phyloP scores from a whole-genome alignment of 768 basidiomycete genomes.

The Serendipita indica region DNA sequence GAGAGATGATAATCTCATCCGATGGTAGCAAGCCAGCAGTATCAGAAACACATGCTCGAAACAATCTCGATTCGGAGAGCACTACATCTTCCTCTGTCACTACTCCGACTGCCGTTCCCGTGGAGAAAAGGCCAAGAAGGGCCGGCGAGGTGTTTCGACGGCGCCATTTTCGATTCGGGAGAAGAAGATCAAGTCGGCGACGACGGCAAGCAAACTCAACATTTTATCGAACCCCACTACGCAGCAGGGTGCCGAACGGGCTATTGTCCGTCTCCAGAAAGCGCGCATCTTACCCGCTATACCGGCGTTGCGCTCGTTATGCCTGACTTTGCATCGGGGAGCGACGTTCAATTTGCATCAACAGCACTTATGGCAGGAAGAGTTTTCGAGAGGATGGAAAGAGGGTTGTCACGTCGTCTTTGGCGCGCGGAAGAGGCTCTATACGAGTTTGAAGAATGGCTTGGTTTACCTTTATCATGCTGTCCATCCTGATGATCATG shows the following conservation, averaged over 20 bases:
- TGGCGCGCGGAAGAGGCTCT: conserved; percentile 33
- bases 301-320: conserved; percentile 36
- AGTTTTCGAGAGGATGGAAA: conserved; percentile 49
- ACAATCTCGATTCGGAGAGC: background rate
- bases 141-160: conserved; percentile 48
- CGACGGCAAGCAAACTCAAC: too few relatives aligned
- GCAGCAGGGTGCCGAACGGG: background rate
- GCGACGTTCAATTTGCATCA: background rate
- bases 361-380: conserved; percentile 20
- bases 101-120: background rate
- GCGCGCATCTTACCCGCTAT: conserved; percentile 44
- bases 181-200: conserved; percentile 14
- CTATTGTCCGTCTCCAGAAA: conserved; percentile 21
- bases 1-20: conserved; percentile 14
- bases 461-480: background rate
- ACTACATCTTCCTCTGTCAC: background rate
- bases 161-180: conserved; percentile 42
- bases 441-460: background rate
- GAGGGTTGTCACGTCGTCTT: conserved; percentile 40
- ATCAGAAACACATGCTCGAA: background rate
- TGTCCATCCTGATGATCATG: too few relatives aligned
- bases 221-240: conserved; percentile 14
- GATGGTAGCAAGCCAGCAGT: conserved; percentile 28
- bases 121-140: conserved; percentile 21
- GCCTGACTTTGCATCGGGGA: conserved; percentile 24